Percentiles rank a stretch among this genome's conserved stretches.
Conservation (phyloP, 805 yeast species). For the Lachancea meyersii region DNA sequence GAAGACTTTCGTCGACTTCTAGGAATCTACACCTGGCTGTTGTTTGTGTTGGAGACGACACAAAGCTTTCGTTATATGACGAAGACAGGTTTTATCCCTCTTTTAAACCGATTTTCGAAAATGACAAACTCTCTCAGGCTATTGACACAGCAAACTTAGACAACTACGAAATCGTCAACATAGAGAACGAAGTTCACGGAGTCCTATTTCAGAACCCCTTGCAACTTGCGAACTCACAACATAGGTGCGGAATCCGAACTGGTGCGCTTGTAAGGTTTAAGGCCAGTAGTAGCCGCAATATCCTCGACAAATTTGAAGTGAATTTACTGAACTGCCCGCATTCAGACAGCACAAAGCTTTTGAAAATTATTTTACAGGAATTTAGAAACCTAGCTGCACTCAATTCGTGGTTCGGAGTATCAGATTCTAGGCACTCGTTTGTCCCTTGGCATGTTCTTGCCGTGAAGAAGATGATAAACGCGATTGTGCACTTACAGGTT, state of each 20-base stretch:
- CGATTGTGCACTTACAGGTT: constrained; percentile 53
- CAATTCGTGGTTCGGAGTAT: constrained; percentile 36
- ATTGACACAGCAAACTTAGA: constrained; percentile 18
- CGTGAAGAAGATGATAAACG: constrained; percentile 55
- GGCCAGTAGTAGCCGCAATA: constrained; percentile 20
- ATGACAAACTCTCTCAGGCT: constrained; percentile 17
- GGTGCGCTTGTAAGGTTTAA: constrained; percentile 53
- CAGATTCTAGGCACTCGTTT: constrained; percentile 34
- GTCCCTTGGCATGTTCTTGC: constrained; percentile 73
- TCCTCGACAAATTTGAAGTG: constrained; percentile 46
- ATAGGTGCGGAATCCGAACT: constrained; percentile 61
- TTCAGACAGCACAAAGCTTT: constrained; percentile 49
- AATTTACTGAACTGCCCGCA: constrained; percentile 69
- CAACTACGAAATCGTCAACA: constrained; percentile 40
- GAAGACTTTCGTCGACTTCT: constrained; percentile 54
- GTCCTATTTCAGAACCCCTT: constrained; percentile 53
- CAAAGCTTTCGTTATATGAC: constrained; percentile 39
- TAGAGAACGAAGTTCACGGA: constrained; percentile 48
- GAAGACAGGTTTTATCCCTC: constrained; percentile 31
- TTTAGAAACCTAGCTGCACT: constrained; percentile 49
- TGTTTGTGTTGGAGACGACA: constrained; percentile 56
- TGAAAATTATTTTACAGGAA: constrained; percentile 53
- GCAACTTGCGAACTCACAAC: constrained; percentile 65
- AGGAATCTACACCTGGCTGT: constrained; percentile 58
- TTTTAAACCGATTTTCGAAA: constrained; percentile 31